Conservation (phyloP, 192 early-diverging fungal species). For the Coemansia sp. region DNA sequence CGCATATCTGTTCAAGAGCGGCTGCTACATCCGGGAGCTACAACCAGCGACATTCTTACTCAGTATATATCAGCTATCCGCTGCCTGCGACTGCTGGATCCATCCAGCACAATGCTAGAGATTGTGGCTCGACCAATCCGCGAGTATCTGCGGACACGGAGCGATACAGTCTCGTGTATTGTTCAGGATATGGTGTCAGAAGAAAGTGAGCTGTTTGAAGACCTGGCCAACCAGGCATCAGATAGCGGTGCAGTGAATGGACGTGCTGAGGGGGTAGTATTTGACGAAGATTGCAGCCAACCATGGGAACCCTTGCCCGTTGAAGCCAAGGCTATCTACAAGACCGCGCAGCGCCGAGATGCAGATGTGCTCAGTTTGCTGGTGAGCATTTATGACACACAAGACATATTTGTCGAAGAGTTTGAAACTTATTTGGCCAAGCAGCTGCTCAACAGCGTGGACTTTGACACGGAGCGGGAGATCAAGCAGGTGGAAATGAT, state of each 20-base stretch:
- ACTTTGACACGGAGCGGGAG: conserved; percentile 61
- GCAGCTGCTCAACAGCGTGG: conserved; percentile 47
- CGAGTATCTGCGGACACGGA: conserved; percentile 58
- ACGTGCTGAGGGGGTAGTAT: conserved; percentile 37
- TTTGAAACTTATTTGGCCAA: conserved; percentile 62
- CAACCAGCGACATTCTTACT: conserved; percentile 65
- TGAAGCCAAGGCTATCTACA: conserved; percentile 49
- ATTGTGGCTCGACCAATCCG: conserved; percentile 61
- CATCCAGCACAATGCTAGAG: conserved; percentile 63
- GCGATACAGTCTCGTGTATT: conserved; percentile 67
- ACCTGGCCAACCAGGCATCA: conserved; percentile 14
- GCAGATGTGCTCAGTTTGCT: conserved; percentile 68
- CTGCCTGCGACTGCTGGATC: conserved; percentile 66
- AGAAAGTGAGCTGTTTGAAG: conserved; percentile 57
- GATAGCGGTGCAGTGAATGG: conserved; percentile 1
- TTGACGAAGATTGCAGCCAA: conserved; percentile 54
- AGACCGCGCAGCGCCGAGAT: conserved; percentile 28
- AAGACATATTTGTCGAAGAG: conserved; percentile 68
- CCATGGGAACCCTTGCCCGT: conserved; percentile 64
- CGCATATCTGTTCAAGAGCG: conserved; percentile 48
- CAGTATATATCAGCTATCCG: conserved; percentile 71
- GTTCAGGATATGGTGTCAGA: conserved; percentile 66
- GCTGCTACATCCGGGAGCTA: conserved; percentile 71
- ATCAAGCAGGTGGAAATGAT: conserved; percentile 68
- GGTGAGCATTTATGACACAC: conserved; percentile 66